These are phyloP conservation scores for Pichia sp. DNA, from an alignment of 1,139 yeast genomes.

Conservation along the genomic window DNA sequence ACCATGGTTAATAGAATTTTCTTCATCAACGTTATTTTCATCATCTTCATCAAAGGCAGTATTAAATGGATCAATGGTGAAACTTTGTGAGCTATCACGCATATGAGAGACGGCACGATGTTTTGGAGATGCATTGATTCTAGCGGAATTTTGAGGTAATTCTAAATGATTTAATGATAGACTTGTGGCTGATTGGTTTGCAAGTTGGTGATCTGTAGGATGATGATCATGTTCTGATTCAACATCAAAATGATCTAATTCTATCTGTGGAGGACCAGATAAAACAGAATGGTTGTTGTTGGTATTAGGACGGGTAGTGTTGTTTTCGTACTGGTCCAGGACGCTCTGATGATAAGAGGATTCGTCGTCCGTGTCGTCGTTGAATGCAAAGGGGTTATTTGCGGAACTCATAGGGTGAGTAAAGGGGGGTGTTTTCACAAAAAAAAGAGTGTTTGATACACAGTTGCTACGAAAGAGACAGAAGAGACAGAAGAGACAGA, in stretches of 20 bases:
- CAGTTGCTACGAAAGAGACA: too few species aligned
- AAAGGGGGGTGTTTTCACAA: background rate
- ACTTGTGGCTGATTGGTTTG: background rate
- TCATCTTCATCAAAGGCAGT: constrained; percentile 9
- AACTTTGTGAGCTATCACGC: constrained; percentile 3
- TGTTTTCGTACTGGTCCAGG: background rate
- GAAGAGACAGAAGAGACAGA: too few species aligned
- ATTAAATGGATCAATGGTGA: constrained; percentile 7
- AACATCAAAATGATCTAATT: background rate
- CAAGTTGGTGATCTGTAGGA: too few species aligned
- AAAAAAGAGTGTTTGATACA: background rate
- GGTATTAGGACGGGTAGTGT: background rate
- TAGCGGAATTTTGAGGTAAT: constrained; percentile 8
- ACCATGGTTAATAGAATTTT: background rate
- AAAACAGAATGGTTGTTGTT: too few species aligned
- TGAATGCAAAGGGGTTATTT: constrained; percentile 8
- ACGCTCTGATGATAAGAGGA: constrained; percentile 1
- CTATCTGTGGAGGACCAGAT: too few species aligned
- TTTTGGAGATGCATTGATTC: constrained; percentile 6
- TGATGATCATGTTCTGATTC: background rate
- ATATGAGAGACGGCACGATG: constrained; percentile 5
- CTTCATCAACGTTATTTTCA: constrained; percentile 2
- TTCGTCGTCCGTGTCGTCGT: constrained; percentile 10
- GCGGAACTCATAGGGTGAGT: background rate
- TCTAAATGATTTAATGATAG: background rate